These are phyloP conservation scores for Trichoderma semiorbis DNA, from an alignment of 2,329 filamentous ascomycete species.

Conservation along the genomic window DNA sequence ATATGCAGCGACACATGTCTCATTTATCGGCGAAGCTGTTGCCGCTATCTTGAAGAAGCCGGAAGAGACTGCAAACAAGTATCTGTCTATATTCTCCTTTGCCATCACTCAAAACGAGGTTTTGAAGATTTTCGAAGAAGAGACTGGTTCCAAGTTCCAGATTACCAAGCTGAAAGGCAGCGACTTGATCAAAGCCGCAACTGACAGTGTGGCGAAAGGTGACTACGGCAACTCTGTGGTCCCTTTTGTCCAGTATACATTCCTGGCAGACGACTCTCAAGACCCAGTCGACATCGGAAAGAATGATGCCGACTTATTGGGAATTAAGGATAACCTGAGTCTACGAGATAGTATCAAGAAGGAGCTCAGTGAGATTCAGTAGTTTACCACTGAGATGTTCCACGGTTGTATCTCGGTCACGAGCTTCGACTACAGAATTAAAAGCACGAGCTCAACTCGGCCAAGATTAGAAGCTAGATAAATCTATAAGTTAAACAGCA, in stretches of 20 bases:
- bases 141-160: not conserved
- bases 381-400: not conserved
- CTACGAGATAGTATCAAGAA: not conserved
- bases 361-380: not conserved
- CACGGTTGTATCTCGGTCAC: too few species aligned
- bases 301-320: not conserved
- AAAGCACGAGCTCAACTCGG: too few species aligned
- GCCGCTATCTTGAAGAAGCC: not conserved
- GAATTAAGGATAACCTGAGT: not conserved
- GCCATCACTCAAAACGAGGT: not conserved
- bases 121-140: constrained; percentile 1
- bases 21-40: not conserved
- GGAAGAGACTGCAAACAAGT: not conserved
- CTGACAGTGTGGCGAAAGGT: not conserved
- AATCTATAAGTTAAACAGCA: too few species aligned
- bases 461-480: too few species aligned
- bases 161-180: not conserved
- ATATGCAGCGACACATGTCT: not conserved
- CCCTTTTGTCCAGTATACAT: not conserved
- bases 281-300: not conserved
- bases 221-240: not conserved
- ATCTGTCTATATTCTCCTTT: not conserved
- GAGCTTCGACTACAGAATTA: too few species aligned
- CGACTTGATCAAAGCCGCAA: not conserved
- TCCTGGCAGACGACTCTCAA: not conserved